These are phyloP conservation scores for slime mould (Dictyostelium discoideum) DNA, from an alignment of 78 protist species.

Conservation along the genomic window DNA sequence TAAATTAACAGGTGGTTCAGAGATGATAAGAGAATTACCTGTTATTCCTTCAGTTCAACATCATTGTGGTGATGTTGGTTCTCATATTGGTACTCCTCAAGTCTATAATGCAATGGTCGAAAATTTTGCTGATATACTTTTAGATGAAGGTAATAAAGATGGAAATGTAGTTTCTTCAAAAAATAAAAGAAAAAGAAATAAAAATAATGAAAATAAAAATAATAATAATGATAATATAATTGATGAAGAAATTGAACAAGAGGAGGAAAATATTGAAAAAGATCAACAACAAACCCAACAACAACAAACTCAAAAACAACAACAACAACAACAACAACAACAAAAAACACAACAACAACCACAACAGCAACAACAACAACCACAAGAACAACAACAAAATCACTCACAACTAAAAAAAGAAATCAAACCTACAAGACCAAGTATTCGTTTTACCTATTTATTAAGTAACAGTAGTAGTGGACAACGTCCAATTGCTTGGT, in stretches of 20 bases:
- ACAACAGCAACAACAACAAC: not conserved
- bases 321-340: not conserved
- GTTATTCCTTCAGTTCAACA: conserved; percentile 35
- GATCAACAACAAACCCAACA: not conserved
- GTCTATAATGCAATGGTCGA: conserved; percentile 12
- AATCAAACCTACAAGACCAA: not conserved
- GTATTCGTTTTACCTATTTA: not conserved
- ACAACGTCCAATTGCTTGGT: conserved; percentile 38
- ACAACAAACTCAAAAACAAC: not conserved
- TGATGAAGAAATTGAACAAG: not conserved
- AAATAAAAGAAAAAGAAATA: not conserved
- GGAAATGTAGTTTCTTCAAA: not conserved
- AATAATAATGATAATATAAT: not conserved
- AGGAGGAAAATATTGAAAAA: not conserved
- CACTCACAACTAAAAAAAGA: not conserved
- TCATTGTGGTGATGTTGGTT: conserved; percentile 11
- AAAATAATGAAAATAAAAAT: not conserved
- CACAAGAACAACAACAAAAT: not conserved
- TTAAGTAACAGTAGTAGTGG: not conserved
- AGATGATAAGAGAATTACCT: not conserved
- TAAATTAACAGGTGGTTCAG: not conserved
- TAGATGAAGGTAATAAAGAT: not conserved
- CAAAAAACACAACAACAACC: not conserved
- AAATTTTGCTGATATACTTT: conserved; percentile 25
- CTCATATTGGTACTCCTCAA: not conserved